Evolutionary conservation across 352 stramenopile species (phyloP), one percentile per base, ranked within the genome.

Genomic region (Phytophthora sp.): DNA sequence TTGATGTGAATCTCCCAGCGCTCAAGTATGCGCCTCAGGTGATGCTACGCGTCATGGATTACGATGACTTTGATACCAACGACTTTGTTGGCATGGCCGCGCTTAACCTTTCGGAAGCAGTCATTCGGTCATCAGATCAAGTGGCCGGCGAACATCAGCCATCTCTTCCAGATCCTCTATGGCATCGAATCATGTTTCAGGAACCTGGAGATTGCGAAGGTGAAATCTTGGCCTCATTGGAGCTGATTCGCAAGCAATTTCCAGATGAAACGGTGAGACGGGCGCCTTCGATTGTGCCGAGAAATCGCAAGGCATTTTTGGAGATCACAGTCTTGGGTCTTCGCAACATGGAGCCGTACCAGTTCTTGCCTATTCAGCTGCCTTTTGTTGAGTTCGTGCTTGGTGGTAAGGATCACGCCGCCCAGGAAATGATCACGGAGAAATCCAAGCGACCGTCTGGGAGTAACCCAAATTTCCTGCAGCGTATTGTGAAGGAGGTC

Each of bases 341-440:
- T 45, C 87, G 91, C 23, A 87, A 91, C 72, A 86, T 98, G 82
- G 76, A 90, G 46, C 89, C 92, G 24, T 97, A 91, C 69, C 81
- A 96, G 47, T 97, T 96, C 64, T 66, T 97, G 47, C 85, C 87
- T 0, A 93, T 97, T 50, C 86, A 97, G 57, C 47, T 96, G 29
- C 88, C 92, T 3, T 96, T 88, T 64, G 51, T 97, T 7, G 86
- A 96, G 52, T 97, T 98, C 41, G 81, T 97, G 33, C 72, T 97
- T 3, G 90, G 88, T 54, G 86, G 89, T 20, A 93, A 94, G 47
- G 76, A 91, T 11, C 82, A 94, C 18, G 80, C 84, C 0, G 74
- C 74, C 7, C 77, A 94, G 30, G 89, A 96, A 57, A 94, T 95
- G 82, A 88, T 94, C 45, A 94, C 89, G 7, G 90, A 97, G 38